A percentile compares a stretch with the other conserved stretches of the same genome.
Evolutionary conservation across 768 basidiomycete genomes (phyloP).

Genomic region (Nidularia pulvinata): DNA sequence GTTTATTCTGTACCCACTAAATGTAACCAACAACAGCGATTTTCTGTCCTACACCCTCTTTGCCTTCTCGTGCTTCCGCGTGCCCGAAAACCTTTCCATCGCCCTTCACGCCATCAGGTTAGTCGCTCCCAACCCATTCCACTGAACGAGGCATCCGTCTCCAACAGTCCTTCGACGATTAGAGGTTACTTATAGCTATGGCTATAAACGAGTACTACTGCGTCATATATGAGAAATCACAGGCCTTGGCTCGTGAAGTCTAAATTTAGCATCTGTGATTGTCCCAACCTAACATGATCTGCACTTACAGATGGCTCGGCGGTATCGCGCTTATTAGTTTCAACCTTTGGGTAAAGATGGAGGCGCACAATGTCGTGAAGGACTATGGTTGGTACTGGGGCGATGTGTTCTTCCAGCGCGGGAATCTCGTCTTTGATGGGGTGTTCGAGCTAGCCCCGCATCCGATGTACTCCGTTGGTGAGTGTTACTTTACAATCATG

Average conservation of each 20-base stretch:
- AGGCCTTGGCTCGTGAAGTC: not conserved
- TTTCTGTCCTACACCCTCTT: slow-evolving; percentile 96
- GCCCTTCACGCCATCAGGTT: slow-evolving; percentile 79
- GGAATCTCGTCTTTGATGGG: slow-evolving; percentile 93
- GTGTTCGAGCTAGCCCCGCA: slow-evolving; percentile 95
- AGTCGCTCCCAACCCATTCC: slow-evolving; percentile 4
- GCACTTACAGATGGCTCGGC: slow-evolving; percentile 70
- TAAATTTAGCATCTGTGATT: not conserved
- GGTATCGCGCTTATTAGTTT: slow-evolving; percentile 87
- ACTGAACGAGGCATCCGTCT: no score
- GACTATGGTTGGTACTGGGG: slow-evolving; percentile 99
- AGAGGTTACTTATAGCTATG: not conserved
- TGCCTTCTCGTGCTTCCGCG: slow-evolving; percentile 89
- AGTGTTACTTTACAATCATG: slow-evolving; percentile 12
- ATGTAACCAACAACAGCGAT: slow-evolving; percentile 52
- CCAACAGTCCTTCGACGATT: no score
- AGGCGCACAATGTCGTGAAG: slow-evolving; percentile 97
- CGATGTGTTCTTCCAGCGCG: slow-evolving; percentile 91
- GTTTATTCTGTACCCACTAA: not conserved
- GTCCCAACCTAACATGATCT: not conserved
- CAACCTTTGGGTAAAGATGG: slow-evolving; percentile 98
- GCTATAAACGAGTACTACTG: not conserved
- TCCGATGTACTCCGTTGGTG: slow-evolving; percentile 92
- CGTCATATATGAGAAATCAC: not conserved
- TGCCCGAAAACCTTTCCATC: slow-evolving; percentile 76